These are phyloP conservation scores for Mucor sp. DNA, from an alignment of 371 early-diverging fungal species.

Conservation along the genomic window DNA sequence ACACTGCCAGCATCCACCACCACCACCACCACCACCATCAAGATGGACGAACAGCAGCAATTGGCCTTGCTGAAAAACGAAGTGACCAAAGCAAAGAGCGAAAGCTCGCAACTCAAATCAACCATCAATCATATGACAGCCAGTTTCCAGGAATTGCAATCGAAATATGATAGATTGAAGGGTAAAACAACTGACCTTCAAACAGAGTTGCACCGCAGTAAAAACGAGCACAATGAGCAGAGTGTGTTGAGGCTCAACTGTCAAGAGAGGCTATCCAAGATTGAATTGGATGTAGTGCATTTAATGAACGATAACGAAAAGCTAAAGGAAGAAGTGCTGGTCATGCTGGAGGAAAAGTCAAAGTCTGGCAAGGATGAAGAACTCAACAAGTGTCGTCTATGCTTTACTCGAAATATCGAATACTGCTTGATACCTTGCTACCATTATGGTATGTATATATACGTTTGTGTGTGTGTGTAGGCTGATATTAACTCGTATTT, in stretches of 20 bases:
- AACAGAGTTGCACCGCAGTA: neutral
- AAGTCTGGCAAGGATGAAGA: conserved; percentile 10
- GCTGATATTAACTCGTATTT: neutral
- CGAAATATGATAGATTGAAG: neutral
- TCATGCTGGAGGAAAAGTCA: neutral
- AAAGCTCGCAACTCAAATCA: neutral
- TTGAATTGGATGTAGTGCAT: conserved; percentile 8
- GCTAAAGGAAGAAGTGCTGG: neutral
- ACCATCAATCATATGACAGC: neutral
- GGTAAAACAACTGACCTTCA: neutral
- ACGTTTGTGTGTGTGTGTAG: neutral
- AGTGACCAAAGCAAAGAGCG: neutral
- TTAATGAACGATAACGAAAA: conserved; percentile 17
- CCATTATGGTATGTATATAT: conserved; percentile 46
- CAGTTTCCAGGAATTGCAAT: neutral
- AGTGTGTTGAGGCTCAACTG: neutral
- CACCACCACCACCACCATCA: neutral
- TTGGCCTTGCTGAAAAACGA: neutral
- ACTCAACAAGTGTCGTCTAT: conserved; percentile 36
- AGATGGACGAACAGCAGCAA: neutral
- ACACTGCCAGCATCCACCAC: neutral
- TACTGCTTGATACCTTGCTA: conserved; percentile 40
- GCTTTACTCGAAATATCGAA: conserved; percentile 34
- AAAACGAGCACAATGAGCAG: conserved; percentile 2
- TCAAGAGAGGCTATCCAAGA: conserved; percentile 9